Conservation (phyloP, 805 yeast genomes). For the Millerozyma miso region DNA sequence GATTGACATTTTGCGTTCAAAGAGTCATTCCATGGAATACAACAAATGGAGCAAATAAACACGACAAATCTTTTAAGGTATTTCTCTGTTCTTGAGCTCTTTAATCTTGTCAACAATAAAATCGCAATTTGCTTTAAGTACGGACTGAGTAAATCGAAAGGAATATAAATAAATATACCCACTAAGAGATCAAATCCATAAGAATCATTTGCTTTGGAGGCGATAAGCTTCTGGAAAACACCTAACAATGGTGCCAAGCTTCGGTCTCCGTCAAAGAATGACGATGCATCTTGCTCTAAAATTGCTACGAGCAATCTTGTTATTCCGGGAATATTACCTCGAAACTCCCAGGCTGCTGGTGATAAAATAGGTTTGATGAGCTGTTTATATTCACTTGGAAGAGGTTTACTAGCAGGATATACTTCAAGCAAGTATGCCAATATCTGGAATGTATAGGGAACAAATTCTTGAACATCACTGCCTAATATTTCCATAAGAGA, state of each 20-base stretch:
- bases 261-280: constrained; percentile 30
- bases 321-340: constrained; percentile 92
- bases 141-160: constrained; percentile 44
- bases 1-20: constrained; percentile 20
- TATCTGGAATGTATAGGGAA: constrained; percentile 91
- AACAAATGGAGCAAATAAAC: constrained; percentile 47
- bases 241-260: constrained; percentile 78
- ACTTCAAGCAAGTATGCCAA: constrained; percentile 71
- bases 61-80: constrained; percentile 67
- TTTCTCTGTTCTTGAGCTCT: constrained; percentile 76
- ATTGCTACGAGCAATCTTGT: constrained; percentile 74
- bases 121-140: constrained; percentile 70
- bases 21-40: constrained; percentile 25
- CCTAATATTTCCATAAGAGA: constrained; percentile 63
- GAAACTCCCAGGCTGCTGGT: constrained; percentile 90
- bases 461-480: constrained; percentile 88
- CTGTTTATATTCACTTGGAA: constrained; percentile 64
- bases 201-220: constrained; percentile 76
- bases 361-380: constrained; percentile 78
- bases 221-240: constrained; percentile 89
- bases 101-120: constrained; percentile 74
- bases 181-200: constrained; percentile 85
- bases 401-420: constrained; percentile 41
- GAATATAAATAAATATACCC: constrained; percentile 55
- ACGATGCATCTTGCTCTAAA: constrained; percentile 42